Evolutionary conservation across 371 early-diverging fungal species (phyloP).

Genomic region (Mortierella sp.): DNA sequence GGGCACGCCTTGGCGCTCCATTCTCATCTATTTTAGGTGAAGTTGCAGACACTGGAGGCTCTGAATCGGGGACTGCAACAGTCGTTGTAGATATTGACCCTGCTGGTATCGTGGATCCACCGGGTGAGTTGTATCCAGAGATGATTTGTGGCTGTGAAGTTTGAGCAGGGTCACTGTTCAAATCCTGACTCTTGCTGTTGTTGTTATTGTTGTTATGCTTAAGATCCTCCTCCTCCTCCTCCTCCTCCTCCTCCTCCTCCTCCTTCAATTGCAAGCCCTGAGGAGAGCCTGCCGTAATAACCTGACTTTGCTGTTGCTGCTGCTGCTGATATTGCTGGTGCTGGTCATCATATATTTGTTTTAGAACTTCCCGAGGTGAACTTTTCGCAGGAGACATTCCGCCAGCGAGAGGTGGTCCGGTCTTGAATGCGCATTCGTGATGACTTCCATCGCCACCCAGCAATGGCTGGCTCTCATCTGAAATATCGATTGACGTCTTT

Average conservation of each 20-base stretch:
- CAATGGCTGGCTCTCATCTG: background rate
- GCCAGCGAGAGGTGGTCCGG: background rate
- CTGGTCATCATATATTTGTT: background rate
- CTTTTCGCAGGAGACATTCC: background rate
- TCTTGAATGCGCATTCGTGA: conserved; percentile 7
- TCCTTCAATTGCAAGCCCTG: too few species aligned
- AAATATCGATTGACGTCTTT: conserved; percentile 4
- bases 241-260: background rate
- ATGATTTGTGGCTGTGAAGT: too few species aligned
- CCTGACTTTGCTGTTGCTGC: background rate
- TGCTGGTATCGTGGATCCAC: background rate
- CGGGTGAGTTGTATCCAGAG: background rate
- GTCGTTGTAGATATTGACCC: background rate
- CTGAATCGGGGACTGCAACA: background rate
- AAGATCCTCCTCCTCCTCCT: background rate
- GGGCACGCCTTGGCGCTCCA: background rate
- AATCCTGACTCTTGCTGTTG: conserved; percentile 1
- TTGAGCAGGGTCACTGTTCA: background rate
- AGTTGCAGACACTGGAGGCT: background rate
- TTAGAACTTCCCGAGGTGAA: background rate
- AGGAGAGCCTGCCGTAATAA: too few species aligned
- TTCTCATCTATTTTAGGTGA: background rate
- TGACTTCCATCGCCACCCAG: background rate
- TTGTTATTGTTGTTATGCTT: background rate
- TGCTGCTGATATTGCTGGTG: background rate